Evolutionary conservation across 257 asterid genomes (phyloP).

Genomic region (Ophiorrhiza pumila): DNA sequence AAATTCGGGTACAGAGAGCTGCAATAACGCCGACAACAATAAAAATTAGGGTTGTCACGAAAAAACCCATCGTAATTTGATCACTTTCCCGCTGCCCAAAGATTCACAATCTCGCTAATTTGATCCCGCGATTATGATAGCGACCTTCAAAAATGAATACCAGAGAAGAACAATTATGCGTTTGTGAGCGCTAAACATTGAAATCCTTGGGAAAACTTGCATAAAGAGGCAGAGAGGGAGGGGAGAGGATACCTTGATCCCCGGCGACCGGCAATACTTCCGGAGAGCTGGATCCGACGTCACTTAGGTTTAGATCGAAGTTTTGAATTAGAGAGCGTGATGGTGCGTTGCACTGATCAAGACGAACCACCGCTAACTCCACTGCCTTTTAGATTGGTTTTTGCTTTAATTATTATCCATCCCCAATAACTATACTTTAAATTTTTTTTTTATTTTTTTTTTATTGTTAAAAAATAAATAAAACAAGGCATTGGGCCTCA

Average conservation of each 20-base stretch:
- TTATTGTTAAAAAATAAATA: too few species aligned
- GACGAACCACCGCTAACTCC: too few species aligned
- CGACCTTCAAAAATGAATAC: background rate
- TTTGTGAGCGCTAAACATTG: background rate
- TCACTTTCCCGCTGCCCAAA: constrained; percentile 1
- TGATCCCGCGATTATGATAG: background rate
- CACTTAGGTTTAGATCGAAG: constrained; percentile 31
- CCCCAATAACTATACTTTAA: too few species aligned
- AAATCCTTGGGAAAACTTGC: background rate
- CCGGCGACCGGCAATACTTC: constrained; percentile 18
- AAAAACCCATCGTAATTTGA: constrained; percentile 61
- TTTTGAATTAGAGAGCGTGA: too few species aligned
- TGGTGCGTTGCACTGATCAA: too few species aligned
- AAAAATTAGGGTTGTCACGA: constrained; percentile 76
- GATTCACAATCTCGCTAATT: background rate
- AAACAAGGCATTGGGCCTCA: too few species aligned
- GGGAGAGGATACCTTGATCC: constrained; percentile 5
- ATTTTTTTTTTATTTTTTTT: too few species aligned
- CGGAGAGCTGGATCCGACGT: constrained; percentile 41
- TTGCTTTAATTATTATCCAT: background rate
- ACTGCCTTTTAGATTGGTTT: constrained; percentile 1
- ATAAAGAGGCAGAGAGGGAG: background rate
- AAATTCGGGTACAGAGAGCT: constrained; percentile 66
- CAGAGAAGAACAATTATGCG: background rate
- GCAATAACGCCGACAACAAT: constrained; percentile 74